A percentile compares a stretch with the other conserved stretches of the same genome.
phyloP scores from a whole-genome alignment of 2,329 filamentous ascomycete genomes.

The Fusarium heterosporum region DNA sequence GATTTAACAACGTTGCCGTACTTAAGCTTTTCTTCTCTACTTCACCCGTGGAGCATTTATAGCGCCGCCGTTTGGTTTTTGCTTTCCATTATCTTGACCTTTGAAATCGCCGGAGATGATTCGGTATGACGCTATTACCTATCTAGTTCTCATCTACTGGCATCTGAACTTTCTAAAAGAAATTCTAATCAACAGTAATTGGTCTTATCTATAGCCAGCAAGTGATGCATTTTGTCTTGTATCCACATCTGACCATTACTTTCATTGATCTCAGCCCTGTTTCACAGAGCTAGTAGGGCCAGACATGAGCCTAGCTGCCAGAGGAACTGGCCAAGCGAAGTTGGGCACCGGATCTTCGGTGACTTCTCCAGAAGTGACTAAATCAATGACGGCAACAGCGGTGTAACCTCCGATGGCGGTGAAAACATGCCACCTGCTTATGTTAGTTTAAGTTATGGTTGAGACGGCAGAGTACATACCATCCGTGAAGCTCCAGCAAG shows the following conservation, averaged over 20 bases:
- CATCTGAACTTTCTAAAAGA: no score
- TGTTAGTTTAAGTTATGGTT: not conserved
- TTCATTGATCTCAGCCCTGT: not conserved
- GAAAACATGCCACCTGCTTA: constrained; percentile 56
- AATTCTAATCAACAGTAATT: no score
- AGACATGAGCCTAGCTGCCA: constrained; percentile 34
- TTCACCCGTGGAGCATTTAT: no score
- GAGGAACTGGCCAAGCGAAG: constrained; percentile 53
- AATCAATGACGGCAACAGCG: constrained; percentile 54
- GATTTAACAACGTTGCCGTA: no score
- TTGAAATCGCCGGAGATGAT: no score
- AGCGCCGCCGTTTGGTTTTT: no score
- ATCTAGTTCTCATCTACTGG: no score
- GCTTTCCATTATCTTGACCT: no score
- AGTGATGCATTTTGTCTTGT: not conserved
- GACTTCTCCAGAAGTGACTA: constrained; percentile 52
- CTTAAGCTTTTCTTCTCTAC: no score
- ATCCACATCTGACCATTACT: not conserved
- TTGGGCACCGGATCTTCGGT: constrained; percentile 43
- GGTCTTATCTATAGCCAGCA: no score
- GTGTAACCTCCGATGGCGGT: constrained; percentile 57
- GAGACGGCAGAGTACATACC: constrained; percentile 43
- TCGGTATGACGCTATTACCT: no score
- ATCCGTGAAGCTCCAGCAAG: constrained; percentile 56
- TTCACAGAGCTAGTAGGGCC: not conserved